Base-by-base conservation (phyloP, 768 basidiomycete species). In the Mycena kentingensis region DNA sequence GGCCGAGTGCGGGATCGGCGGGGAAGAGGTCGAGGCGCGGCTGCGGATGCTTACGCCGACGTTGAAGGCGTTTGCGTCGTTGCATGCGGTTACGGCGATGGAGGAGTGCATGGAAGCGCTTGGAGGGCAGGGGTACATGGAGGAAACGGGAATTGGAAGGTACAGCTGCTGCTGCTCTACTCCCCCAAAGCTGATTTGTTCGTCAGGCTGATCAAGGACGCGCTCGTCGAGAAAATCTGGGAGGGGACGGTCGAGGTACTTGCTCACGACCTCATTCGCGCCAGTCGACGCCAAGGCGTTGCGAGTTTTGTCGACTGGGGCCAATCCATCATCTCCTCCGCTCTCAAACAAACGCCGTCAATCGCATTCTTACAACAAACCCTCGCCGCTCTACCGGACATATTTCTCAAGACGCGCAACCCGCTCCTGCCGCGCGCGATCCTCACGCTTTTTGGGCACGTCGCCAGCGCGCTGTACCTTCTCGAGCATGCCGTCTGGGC, bases 101-200 rank as follows among this genome's bases (percentile, higher is more conserved):
- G 85, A 87, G 54, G 85, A 89, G 58, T 79, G 85, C 28, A 90
- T 91, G 87, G 72, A 81, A 27, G 73, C 82, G 5, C 69, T 90
- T 2, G 89, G 90, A 21, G 88, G 88, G 2, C 83, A 85, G 42
- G 90, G 90, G 0, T 92, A 90, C 61, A 91, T 91, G 88, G 85
- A 88, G 59, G 90, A 92, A 67, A 88, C 81, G 50, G 83, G 80
- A 2, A 81, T 91, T 42, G 86, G 83, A 8, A 72, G 82, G 72
- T 75, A 56, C 52, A 70, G 1, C 3, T 16, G 16, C 11, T 5
- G 16, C 21, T 6, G 21, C 7, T n/a, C 31, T 25, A 21, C 37
- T 16, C 15, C 32, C 16, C 3, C 6, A 21, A 29, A 44, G 19
- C 48, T 37, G 5, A 28, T 22, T n/a, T 31, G 19, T 48, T 25